These are phyloP conservation scores for Rhexocercosporidium sp. DNA, from an alignment of 2,329 filamentous ascomycete genomes.

Conservation along the genomic window DNA sequence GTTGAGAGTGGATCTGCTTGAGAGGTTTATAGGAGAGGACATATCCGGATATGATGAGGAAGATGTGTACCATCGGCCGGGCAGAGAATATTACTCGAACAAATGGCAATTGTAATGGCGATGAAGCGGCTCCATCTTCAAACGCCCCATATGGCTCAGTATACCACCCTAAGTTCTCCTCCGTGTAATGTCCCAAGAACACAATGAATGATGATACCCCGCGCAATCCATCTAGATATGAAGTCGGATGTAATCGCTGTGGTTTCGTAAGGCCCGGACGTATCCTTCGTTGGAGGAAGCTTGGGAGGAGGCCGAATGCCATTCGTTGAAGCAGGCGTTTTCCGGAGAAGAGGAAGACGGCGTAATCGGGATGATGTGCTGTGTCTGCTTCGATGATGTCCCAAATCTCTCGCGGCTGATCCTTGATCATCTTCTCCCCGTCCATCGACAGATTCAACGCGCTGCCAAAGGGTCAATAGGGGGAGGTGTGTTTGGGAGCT, in stretches of 20 bases:
- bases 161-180: conserved; percentile 48
- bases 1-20: conserved; percentile 47
- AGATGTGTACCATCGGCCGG: conserved; percentile 55
- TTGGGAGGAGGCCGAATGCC: conserved; percentile 41
- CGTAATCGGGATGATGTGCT: conserved; percentile 27
- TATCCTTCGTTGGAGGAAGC: conserved; percentile 42
- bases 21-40: conserved; percentile 53
- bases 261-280: conserved; percentile 36
- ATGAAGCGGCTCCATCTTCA: conserved; percentile 42
- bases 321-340: conserved; percentile 33
- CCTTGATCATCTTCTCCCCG: conserved; percentile 21
- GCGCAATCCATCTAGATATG: conserved; percentile 55
- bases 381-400: conserved; percentile 26
- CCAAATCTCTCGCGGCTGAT: conserved; percentile 18
- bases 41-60: conserved; percentile 58
- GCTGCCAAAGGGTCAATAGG: background rate
- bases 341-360: conserved; percentile 30
- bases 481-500: background rate
- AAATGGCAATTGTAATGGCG: conserved; percentile 52
- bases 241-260: conserved; percentile 43
- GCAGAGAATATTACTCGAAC: conserved; percentile 51
- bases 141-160: conserved; percentile 41
- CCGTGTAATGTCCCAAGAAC: conserved; percentile 53
- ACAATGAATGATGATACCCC: conserved; percentile 55
- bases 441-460: background rate